phyloP scores from a whole-genome alignment of 805 yeast species.

The Saturnispora besseyi region DNA sequence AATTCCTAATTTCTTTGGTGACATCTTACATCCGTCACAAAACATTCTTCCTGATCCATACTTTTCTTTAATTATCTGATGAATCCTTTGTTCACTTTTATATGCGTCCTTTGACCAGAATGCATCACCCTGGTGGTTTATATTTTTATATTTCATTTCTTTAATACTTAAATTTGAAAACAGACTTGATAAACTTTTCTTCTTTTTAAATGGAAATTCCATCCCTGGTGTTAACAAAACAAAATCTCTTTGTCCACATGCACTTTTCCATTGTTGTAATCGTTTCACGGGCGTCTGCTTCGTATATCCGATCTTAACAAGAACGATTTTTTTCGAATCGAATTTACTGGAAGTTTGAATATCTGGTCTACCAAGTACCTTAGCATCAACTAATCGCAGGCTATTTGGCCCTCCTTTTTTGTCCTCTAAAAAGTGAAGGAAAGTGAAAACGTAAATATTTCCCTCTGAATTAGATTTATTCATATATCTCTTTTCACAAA shows the following conservation, averaged over 20 bases:
- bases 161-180: background rate
- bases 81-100: conserved; percentile 35
- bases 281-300: conserved; percentile 35
- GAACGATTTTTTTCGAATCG: conserved; percentile 30
- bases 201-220: conserved; percentile 2
- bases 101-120: conserved; percentile 29
- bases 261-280: conserved; percentile 42
- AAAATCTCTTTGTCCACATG: conserved; percentile 38
- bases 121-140: conserved; percentile 22
- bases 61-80: conserved; percentile 26
- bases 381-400: conserved; percentile 31
- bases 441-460: conserved; percentile 42
- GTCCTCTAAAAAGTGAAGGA: conserved; percentile 29
- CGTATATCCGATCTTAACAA: conserved; percentile 49
- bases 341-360: conserved; percentile 27
- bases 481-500: background rate
- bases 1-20: conserved; percentile 11
- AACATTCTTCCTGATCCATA: conserved; percentile 42
- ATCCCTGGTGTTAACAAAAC: conserved; percentile 30
- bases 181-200: background rate
- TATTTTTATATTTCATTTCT: conserved; percentile 1
- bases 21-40: conserved; percentile 27
- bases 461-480: conserved; percentile 24
- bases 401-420: conserved; percentile 26
- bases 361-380: conserved; percentile 9